These are phyloP conservation scores for Terfezia boudieri DNA, from an alignment of 495 filamentous ascomycete species.

Conservation along the genomic window DNA sequence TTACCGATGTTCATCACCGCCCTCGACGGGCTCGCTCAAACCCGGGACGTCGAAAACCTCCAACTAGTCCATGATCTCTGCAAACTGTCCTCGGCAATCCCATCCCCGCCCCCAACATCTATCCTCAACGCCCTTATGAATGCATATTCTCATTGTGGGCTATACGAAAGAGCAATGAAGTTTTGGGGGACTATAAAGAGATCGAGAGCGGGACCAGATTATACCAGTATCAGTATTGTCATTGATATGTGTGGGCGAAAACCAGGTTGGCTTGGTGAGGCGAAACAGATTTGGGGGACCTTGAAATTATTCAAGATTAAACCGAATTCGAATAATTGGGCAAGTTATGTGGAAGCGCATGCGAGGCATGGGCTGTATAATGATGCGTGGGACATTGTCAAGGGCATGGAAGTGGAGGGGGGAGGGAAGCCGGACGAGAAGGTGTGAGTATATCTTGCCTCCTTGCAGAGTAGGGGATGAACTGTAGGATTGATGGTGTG, in stretches of 20 bases:
- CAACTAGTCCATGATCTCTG: constrained; percentile 70
- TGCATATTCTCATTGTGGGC: constrained; percentile 47
- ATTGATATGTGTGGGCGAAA: constrained; percentile 51
- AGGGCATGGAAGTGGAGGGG: constrained; percentile 38
- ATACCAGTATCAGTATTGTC: constrained; percentile 51
- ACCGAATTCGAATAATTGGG: constrained; percentile 46
- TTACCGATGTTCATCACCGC: constrained; percentile 52
- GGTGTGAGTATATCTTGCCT: constrained; percentile 36
- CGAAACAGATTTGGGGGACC: constrained; percentile 50
- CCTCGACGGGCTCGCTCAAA: constrained; percentile 50
- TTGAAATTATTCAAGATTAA: constrained; percentile 52
- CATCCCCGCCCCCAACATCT: constrained; percentile 33
- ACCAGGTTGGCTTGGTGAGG: constrained; percentile 37
- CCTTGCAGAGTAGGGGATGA: background rate
- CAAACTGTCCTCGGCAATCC: constrained; percentile 49
- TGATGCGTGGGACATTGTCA: constrained; percentile 38
- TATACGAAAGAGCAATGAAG: constrained; percentile 38
- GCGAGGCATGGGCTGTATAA: constrained; percentile 45
- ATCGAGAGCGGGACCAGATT: constrained; percentile 60
- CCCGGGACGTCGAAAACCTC: constrained; percentile 40
- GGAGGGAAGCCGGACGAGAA: constrained; percentile 40
- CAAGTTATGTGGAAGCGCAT: constrained; percentile 49
- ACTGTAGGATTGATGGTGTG: background rate
- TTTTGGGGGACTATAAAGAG: constrained; percentile 65
- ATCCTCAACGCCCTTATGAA: constrained; percentile 70